Evolutionary conservation across 2,329 filamentous ascomycete species (phyloP).

Genomic region (Didymella lethalis): DNA sequence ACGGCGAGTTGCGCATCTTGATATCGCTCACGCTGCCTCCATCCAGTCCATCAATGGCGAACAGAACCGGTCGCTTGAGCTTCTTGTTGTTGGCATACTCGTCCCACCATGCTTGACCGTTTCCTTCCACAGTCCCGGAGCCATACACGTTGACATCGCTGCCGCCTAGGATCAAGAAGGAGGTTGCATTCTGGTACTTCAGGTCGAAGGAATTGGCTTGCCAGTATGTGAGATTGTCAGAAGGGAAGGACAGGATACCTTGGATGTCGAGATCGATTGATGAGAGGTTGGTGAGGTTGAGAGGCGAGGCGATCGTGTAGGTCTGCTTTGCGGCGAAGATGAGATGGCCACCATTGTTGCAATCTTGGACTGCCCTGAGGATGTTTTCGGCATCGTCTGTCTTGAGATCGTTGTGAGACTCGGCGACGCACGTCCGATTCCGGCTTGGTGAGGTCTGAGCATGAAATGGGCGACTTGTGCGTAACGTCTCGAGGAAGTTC

Average conservation of each 20-base stretch:
- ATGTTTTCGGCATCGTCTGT: conserved; percentile 21
- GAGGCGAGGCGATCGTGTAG: conserved; percentile 20
- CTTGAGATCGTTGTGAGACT: conserved; percentile 20
- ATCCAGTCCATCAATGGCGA: conserved; percentile 14
- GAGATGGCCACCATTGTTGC: conserved; percentile 26
- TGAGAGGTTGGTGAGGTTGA: conserved; percentile 23
- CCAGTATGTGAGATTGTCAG: conserved; percentile 21
- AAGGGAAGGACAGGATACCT: conserved; percentile 16
- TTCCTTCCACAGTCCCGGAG: conserved; percentile 61
- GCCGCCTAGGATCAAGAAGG: conserved; percentile 69
- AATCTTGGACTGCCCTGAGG: conserved; percentile 18
- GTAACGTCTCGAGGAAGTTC: conserved; percentile 23
- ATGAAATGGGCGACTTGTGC: conserved; percentile 23
- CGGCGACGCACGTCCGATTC: conserved; percentile 27
- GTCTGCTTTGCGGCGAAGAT: conserved; percentile 20
- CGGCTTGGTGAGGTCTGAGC: conserved; percentile 19
- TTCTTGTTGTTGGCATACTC: conserved; percentile 19
- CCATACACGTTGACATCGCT: conserved; percentile 70
- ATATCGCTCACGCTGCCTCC: conserved; percentile 19
- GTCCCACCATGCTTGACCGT: conserved; percentile 61
- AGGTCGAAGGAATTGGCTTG: conserved; percentile 23
- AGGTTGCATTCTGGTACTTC: conserved; percentile 66
- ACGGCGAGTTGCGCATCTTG: conserved; percentile 18
- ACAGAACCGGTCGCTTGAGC: conserved; percentile 17
- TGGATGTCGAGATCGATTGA: conserved; percentile 26